A percentile compares a stretch with the other conserved stretches of the same genome.
phyloP scores from a whole-genome alignment of 805 yeast species.

The Zygosaccharomyces pseudorouxii region DNA sequence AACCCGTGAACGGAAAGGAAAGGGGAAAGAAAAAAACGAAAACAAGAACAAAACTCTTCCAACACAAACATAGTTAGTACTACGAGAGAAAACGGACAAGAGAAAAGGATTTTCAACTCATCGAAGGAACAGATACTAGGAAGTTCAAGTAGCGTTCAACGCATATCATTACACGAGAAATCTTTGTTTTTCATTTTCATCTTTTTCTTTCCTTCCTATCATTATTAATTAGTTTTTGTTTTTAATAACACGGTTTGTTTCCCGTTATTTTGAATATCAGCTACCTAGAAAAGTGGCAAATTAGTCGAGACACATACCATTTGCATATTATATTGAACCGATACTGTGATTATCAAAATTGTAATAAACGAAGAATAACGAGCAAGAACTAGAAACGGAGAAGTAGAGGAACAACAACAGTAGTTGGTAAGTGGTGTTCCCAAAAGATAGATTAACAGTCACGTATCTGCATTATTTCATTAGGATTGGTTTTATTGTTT shows the following conservation, averaged over 20 bases:
- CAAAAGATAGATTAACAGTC: not conserved
- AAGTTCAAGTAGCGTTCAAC: not conserved
- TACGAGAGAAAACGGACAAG: not conserved
- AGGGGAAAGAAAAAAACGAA: slow-evolving; percentile 1
- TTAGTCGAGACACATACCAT: slow-evolving; percentile 3
- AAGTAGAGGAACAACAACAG: not conserved
- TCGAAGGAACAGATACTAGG: not conserved
- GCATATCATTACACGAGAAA: slow-evolving; percentile 3
- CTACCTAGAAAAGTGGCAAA: not conserved
- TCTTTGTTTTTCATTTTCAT: not conserved
- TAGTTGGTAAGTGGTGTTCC: not conserved
- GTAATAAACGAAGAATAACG: not conserved
- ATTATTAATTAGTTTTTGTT: slow-evolving; percentile 3
- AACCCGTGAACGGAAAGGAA: slow-evolving; percentile 5
- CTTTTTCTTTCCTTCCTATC: not conserved
- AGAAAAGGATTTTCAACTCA: not conserved
- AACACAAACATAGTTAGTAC: slow-evolving; percentile 3
- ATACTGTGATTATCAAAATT: not conserved
- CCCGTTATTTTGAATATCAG: slow-evolving; percentile 4
- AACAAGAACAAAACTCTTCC: slow-evolving; percentile 4
- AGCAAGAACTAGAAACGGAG: slow-evolving; percentile 1
- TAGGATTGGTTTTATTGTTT: not conserved
- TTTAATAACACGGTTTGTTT: slow-evolving; percentile 4
- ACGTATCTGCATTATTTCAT: not conserved
- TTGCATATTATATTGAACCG: slow-evolving; percentile 2